Base-by-base conservation (phyloP, 805 yeast species). In the Candida awuae region DNA sequence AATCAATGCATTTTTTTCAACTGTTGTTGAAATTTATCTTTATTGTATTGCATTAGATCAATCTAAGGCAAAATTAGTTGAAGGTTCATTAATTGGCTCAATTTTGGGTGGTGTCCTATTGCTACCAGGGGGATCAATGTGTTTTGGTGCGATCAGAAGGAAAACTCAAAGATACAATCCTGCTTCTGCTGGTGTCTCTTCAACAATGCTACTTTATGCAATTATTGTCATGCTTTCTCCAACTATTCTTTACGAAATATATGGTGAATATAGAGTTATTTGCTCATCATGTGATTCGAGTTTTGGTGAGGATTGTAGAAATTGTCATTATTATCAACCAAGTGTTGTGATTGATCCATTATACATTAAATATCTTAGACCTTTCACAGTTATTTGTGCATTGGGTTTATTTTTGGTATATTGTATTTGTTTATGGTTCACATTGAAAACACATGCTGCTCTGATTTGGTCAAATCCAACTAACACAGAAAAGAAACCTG, bases 81-180 rank as follows among this genome's bases (percentile, higher is more conserved):
- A 92, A 62, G 98, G 98, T 17, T 83, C 95, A 9, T 78, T 92
- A 72, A 81, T 92, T 51, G 98, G 98, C 0, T 84, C 95, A 1
- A 80, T 92, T 43, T 59, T 92, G 28, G 97, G 94, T 28, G 98
- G 94, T 42, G 95, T 92, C 1, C 62, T 92, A 33, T 67, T 92
- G 29, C 65, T 92, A 47, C 98, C 98, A 0, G 98, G 98, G 0
- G 65, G 87, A 29, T 85, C 96, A 1, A 92, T 92, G 98, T 86
- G 96, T 61, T 94, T 95, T 15, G 98, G 98, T 46, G 97, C 98
- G 0, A 62, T 88, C 27, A 82, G 78, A 43, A 66, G 96, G 40
- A 92, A 92, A 54, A 90, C 97, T 0, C 98, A 90, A 58, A 63
- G 96, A 43, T 92, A 92, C 58, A 92, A 92, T 54, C 97, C 98